Base-by-base conservation (phyloP, 371 early-diverging fungal species). In the Parasitella parasitica region DNA sequence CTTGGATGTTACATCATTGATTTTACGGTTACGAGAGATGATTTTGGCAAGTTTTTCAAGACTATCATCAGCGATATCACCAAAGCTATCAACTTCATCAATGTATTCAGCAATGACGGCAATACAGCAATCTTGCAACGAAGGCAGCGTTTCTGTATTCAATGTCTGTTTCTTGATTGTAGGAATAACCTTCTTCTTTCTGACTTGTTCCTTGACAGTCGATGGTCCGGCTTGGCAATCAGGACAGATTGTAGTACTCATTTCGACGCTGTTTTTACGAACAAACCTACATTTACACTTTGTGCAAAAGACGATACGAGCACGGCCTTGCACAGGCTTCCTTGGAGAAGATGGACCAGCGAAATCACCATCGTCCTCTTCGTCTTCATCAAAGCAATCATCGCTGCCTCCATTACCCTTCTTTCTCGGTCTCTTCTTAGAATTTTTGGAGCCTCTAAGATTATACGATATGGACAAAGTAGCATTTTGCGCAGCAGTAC, bases 41-140 rank as follows among this genome's bases (percentile, higher is more conserved):
- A 96, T 93, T 54, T 84, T 88, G 53, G 90, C 84, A 22, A 96
- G 84, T 67, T 86, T 84, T 61, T 87, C 82, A 78, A 91, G 75
- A 59, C 85, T 89, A 18, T 78, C 64, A 4, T 75, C 77, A 15
- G 91, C 78, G 20, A 96, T 87, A 49, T 91, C 90, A 20, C 94
- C 94, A 70, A 96, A 86, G 5, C 82, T 84, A 48, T 93, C 93
- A 0, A 96, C 89, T 61, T 86, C 83, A 41, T 92, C 90, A 52
- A 95, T 87, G 57, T 88, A 78, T 43, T 79, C 73, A 4, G 88
- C 91, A 53, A 94, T 82, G 24, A 91, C 85, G 55, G 81, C 68
- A 54, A 90, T 89, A 67, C 91, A 93, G 6, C 88, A 61, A 60
- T 87, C 87, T 59, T 82, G 82, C 0, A 91, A 72, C 0, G 85